phyloP scores from a whole-genome alignment of 2,329 filamentous ascomycete genomes.

The Chalara sp. region DNA sequence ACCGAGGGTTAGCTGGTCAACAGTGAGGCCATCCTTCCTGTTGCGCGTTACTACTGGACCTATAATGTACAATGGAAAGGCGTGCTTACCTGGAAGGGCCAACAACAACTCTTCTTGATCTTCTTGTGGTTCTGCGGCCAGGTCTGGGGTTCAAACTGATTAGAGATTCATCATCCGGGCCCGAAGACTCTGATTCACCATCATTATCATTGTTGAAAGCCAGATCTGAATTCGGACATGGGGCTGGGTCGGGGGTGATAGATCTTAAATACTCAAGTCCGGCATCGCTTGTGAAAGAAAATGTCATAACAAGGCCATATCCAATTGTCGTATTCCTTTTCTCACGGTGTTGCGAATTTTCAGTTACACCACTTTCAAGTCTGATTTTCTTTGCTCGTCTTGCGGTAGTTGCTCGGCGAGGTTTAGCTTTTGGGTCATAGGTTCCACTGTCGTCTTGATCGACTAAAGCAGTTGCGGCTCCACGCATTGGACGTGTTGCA shows the following conservation, averaged over 20 bases:
- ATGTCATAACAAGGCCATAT: constrained; percentile 10
- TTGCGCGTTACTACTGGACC: too few species aligned
- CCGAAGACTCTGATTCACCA: neutral
- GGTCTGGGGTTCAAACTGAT: neutral
- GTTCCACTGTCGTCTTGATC: constrained; percentile 23
- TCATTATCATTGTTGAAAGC: neutral
- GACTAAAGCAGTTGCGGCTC: constrained; percentile 11
- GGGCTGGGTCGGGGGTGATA: constrained; percentile 3
- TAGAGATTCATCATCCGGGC: neutral
- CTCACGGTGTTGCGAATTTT: too few species aligned
- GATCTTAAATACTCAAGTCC: constrained; percentile 12
- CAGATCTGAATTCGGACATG: neutral
- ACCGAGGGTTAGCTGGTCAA: constrained; percentile 12
- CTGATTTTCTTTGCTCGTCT: too few species aligned
- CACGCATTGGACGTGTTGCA: constrained; percentile 6
- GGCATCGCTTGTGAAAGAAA: constrained; percentile 8
- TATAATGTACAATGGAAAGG: too few species aligned
- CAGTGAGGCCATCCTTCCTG: constrained; percentile 17
- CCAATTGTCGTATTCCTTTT: constrained; percentile 1
- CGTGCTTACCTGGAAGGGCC: neutral
- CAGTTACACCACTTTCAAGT: too few species aligned
- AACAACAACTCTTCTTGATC: neutral
- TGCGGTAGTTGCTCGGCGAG: neutral
- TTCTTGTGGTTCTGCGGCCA: constrained; percentile 2
- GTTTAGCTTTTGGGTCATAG: constrained; percentile 16